These are phyloP conservation scores for Diddensiella caesifluorescens DNA, from an alignment of 805 yeast species.

Conservation along the genomic window DNA sequence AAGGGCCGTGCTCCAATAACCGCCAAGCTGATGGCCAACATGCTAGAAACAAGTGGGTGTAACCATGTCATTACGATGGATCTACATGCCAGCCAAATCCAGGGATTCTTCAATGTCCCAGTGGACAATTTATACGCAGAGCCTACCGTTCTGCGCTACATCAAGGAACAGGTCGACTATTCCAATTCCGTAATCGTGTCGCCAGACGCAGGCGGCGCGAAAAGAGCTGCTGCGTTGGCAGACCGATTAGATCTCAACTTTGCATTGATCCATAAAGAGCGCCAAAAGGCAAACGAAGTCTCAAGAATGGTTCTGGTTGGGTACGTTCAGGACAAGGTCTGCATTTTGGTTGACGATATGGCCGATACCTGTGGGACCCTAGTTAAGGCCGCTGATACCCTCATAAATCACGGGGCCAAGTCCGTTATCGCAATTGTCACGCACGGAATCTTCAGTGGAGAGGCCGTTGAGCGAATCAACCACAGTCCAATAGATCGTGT, in stretches of 20 bases:
- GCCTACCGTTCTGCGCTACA: constrained; percentile 80
- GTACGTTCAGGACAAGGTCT: constrained; percentile 76
- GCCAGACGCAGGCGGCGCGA: constrained; percentile 99
- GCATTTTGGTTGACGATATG: constrained; percentile 92
- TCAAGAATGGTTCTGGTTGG: constrained; percentile 95
- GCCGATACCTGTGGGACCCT: constrained; percentile 98
- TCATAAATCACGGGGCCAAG: constrained; percentile 74
- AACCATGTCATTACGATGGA: constrained; percentile 96
- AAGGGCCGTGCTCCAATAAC: constrained; percentile 95
- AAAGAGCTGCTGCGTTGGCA: constrained; percentile 91
- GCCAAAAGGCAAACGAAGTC: constrained; percentile 92
- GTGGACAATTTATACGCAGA: constrained; percentile 95
- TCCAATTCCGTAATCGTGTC: constrained; percentile 74
- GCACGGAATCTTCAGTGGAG: constrained; percentile 88
- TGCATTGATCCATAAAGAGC: constrained; percentile 94
- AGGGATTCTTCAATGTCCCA: constrained; percentile 92
- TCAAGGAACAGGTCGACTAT: constrained; percentile 55
- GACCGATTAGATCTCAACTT: constrained; percentile 87
- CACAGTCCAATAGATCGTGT: constrained; percentile 62
- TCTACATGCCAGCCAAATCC: constrained; percentile 94
- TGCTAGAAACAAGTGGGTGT: constrained; percentile 91
- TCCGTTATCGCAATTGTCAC: constrained; percentile 91
- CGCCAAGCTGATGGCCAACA: constrained; percentile 87
- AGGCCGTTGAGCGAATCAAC: constrained; percentile 69
- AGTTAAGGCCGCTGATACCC: constrained; percentile 87